These are phyloP conservation scores for Lachnellula cervina DNA, from an alignment of 2,329 filamentous ascomycete genomes.

Conservation along the genomic window DNA sequence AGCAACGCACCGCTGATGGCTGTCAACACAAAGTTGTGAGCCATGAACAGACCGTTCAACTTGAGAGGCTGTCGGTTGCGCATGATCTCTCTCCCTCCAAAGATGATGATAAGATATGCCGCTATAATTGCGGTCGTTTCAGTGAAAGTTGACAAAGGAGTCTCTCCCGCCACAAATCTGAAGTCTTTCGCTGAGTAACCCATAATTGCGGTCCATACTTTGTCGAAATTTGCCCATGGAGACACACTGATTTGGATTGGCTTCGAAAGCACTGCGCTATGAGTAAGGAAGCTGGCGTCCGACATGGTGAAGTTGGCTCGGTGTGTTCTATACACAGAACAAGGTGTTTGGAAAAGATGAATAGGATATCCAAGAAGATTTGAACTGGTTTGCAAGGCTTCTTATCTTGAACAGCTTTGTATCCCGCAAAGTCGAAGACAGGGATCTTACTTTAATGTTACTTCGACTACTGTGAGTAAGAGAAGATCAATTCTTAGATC, in stretches of 20 bases:
- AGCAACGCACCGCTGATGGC: conserved; percentile 22
- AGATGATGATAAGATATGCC: conserved; percentile 24
- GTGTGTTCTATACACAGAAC: neutral
- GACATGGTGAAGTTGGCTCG: conserved; percentile 11
- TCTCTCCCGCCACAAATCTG: conserved; percentile 18
- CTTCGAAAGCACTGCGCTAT: conserved; percentile 8
- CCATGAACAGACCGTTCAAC: conserved; percentile 24
- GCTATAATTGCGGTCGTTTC: conserved; percentile 19
- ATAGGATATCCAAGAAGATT: neutral
- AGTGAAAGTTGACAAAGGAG: conserved; percentile 24
- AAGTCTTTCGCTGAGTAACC: conserved; percentile 22
- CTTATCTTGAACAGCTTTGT: neutral
- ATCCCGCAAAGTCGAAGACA: neutral
- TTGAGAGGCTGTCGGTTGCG: conserved; percentile 20
- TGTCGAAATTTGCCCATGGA: conserved; percentile 22
- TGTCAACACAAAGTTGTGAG: conserved; percentile 27
- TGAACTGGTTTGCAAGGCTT: neutral
- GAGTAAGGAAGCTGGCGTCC: conserved; percentile 3
- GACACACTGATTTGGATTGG: conserved; percentile 14
- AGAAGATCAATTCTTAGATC: neutral
- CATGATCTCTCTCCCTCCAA: conserved; percentile 27
- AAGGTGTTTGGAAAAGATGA: neutral
- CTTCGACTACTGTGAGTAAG: neutral
- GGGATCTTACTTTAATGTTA: neutral
- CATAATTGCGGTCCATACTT: conserved; percentile 14